Base-by-base conservation (phyloP, 257 asterid species). In the Solanum lignicaule region DNA sequence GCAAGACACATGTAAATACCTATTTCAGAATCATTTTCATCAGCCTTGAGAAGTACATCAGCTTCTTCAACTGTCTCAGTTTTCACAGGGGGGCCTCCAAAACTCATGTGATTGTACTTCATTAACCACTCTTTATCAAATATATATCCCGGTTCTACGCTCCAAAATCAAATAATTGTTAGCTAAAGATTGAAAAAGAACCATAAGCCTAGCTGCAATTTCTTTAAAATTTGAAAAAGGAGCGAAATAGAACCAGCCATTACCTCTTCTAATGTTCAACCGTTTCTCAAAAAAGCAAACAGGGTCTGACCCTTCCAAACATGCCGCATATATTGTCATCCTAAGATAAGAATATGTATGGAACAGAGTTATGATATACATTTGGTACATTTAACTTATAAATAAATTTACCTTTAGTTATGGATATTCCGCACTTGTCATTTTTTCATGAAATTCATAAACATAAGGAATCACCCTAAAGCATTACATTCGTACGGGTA, bases 241-340 rank as follows among this genome's bases (percentile, higher is more conserved):
- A 46, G 68, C 6, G 20, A 81, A 55, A 27, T 29, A 46, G 39
- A 27, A 81, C 41, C 62, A 81, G 29, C 6, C 16, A 39, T 83
- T 84, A 96, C 98, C 98, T 95, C 92, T 92, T 91, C 93, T 91
- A n/a, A 90, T 91, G 87, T 91, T 94, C 73, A 94, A 68, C 55
- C 98, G 91, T 90, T 90, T 97, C 89, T 97, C 98, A 35, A 97
- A 93, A 81, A 94, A 98, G 52, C 98, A 96, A 90, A 95, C 91
- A 1, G 98, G 99, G 93, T 95, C 99, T 14, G 98, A 93, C 46
- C 99, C 99, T 89, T 96, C 96, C 85, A 96, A 90, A 92, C 98
- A 96, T 62, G 99, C 91, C 14, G 98, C 98, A 81, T 97, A 97
- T 4, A 97, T 92, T 88, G 91, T 91, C 90, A 89, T 89, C 95